A percentile compares a stretch with the other conserved stretches of the same genome.
These are phyloP conservation scores for Microascus cirrosus DNA, from an alignment of 2,329 filamentous ascomycete species.

Conservation along the genomic window DNA sequence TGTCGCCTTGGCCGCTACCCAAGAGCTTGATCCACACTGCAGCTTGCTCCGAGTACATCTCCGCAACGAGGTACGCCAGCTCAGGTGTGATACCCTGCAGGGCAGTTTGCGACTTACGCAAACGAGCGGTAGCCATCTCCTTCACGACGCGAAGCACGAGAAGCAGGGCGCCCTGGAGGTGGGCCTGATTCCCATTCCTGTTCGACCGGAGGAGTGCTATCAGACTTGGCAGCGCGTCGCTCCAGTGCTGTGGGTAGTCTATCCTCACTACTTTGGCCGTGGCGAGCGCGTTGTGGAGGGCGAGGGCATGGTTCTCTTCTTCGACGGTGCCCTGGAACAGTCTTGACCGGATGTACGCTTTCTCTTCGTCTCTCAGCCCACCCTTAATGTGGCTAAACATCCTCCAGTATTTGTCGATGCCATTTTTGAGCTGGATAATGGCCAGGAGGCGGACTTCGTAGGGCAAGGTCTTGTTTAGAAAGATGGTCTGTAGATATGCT, in stretches of 20 bases:
- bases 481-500: slow-evolving; percentile 50
- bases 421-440: slow-evolving; percentile 92
- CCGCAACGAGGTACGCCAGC: slow-evolving; percentile 66
- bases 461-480: slow-evolving; percentile 68
- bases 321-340: slow-evolving; percentile 67
- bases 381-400: slow-evolving; percentile 43
- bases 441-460: slow-evolving; percentile 76
- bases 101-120: slow-evolving; percentile 63
- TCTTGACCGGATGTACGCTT: slow-evolving; percentile 61
- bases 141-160: slow-evolving; percentile 82
- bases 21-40: slow-evolving; percentile 56
- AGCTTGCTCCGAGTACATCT: slow-evolving; percentile 68
- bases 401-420: slow-evolving; percentile 91
- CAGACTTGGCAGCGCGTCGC: slow-evolving; percentile 47
- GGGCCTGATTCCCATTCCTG: slow-evolving; percentile 46
- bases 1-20: slow-evolving; percentile 40
- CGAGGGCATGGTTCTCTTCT: slow-evolving; percentile 65
- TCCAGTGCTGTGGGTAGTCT: slow-evolving; percentile 85
- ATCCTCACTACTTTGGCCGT: slow-evolving; percentile 80
- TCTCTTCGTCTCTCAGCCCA: slow-evolving; percentile 64
- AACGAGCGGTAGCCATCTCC: slow-evolving; percentile 70
- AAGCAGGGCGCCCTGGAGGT: slow-evolving; percentile 61
- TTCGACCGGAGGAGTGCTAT: slow-evolving; percentile 53
- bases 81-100: slow-evolving; percentile 73
- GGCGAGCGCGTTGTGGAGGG: slow-evolving; percentile 79